Percentiles rank a stretch among this genome's conserved stretches.
phyloP scores from a whole-genome alignment of 192 early-diverging fungal species.

The Coemansia umbellata region DNA sequence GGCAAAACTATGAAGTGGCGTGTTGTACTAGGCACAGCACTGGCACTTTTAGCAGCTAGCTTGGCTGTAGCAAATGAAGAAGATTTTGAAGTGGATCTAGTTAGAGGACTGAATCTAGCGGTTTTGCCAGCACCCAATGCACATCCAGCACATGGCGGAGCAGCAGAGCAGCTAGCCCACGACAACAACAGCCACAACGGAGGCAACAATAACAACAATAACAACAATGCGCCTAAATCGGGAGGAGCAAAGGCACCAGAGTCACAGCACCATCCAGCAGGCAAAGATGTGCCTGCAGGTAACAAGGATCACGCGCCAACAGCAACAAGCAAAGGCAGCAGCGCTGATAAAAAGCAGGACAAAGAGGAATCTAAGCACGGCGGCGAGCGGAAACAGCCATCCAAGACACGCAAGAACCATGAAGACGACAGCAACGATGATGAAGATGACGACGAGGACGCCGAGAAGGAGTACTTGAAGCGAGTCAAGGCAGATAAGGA shows the following conservation, averaged over 20 bases:
- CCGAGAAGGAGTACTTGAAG: conserved; percentile 35
- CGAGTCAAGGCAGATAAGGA: conserved; percentile 48
- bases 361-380: conserved; percentile 3
- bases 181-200: not conserved
- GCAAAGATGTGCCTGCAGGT: not conserved
- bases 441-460: conserved; percentile 23
- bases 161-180: not conserved
- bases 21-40: not conserved
- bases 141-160: not conserved
- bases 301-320: conserved; percentile 1
- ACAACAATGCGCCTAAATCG: conserved; percentile 8
- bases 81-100: not conserved
- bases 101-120: not conserved
- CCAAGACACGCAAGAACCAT: conserved; percentile 26
- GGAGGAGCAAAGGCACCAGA: conserved; percentile 7
- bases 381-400: conserved; percentile 15
- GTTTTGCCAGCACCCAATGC: not conserved
- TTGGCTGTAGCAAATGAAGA: not conserved
- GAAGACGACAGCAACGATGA: conserved; percentile 22
- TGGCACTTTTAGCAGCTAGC: not conserved
- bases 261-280: conserved; percentile 2
- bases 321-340: conserved; percentile 3
- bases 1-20: conserved; percentile 1
- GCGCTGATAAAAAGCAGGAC: not conserved
- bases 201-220: conserved; percentile 2